A percentile compares a stretch with the other conserved stretches of the same genome.
Evolutionary conservation across 2,329 filamentous ascomycete species (phyloP).

Genomic region (Exophiala lecanii-corni): DNA sequence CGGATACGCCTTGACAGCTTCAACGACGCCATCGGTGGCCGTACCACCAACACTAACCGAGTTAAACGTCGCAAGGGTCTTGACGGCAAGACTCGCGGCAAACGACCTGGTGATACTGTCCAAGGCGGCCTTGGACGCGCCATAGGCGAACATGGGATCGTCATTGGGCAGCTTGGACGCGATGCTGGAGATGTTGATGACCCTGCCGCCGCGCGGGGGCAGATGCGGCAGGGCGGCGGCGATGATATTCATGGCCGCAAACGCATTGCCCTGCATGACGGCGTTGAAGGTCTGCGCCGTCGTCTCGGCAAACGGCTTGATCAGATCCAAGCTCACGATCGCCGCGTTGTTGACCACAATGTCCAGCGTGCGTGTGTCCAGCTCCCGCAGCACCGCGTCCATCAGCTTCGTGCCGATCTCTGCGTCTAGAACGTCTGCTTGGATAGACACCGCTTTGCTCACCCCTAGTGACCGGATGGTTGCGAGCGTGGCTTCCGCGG

Average conservation of each 20-base stretch:
- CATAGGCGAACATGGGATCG: slow-evolving; percentile 19
- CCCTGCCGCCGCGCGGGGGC: slow-evolving; percentile 9
- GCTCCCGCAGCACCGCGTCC: slow-evolving; percentile 1
- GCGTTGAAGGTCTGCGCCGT: slow-evolving; percentile 5
- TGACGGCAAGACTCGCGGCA: slow-evolving; percentile 5
- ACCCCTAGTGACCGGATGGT: slow-evolving; percentile 4
- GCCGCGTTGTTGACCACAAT: slow-evolving; percentile 15
- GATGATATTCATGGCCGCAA: slow-evolving; percentile 12
- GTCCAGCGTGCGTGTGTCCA: slow-evolving; percentile 8
- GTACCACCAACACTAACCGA: slow-evolving; percentile 7
- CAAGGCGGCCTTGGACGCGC: slow-evolving; percentile 31
- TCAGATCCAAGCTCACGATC: slow-evolving; percentile 4
- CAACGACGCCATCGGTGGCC: slow-evolving; percentile 32
- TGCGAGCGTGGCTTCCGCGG: slow-evolving; percentile 5
- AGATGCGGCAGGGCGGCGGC: slow-evolving; percentile 10
- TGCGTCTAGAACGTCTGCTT: slow-evolving; percentile 8
- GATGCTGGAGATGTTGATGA: slow-evolving; percentile 19
- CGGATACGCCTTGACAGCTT: slow-evolving; percentile 40
- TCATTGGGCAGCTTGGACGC: slow-evolving; percentile 3
- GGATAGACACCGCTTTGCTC: slow-evolving; percentile 6
- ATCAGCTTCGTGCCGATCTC: slow-evolving; percentile 9
- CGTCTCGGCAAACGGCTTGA: slow-evolving; percentile 3
- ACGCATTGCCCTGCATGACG: slow-evolving; percentile 15
- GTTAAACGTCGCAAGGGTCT: slow-evolving; percentile 11
- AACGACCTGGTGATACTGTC: slow-evolving; percentile 23